phyloP scores from a whole-genome alignment of 768 basidiomycete genomes.

The Termitomyces bulborhizus region DNA sequence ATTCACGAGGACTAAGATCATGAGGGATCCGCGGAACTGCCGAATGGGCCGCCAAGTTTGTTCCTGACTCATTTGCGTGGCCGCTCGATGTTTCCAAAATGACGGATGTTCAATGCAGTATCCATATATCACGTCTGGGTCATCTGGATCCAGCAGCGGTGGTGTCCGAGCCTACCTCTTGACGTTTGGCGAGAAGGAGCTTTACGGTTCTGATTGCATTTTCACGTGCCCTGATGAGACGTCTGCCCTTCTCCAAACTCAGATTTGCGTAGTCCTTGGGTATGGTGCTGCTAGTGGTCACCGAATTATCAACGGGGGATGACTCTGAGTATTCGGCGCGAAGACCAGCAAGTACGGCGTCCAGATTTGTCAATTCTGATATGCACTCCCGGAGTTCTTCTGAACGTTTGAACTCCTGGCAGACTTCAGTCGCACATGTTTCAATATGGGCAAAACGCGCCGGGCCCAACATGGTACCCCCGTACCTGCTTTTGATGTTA shows the following conservation, averaged over 20 bases:
- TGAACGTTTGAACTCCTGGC: constrained; percentile 54
- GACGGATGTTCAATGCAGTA: not conserved
- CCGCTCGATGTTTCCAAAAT: not conserved
- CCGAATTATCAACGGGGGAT: constrained; percentile 13
- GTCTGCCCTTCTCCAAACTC: constrained; percentile 59
- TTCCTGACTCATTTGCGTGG: not conserved
- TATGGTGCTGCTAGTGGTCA: constrained; percentile 13
- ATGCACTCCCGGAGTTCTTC: constrained; percentile 66
- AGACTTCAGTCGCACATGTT: constrained; percentile 69
- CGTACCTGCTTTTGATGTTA: constrained; percentile 46
- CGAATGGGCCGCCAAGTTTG: not conserved
- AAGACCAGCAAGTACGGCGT: constrained; percentile 52
- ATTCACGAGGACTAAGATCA: not conserved
- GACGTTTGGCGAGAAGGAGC: constrained; percentile 39
- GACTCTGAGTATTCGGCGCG: constrained; percentile 37
- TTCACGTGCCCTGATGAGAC: constrained; percentile 66
- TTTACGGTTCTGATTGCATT: constrained; percentile 61
- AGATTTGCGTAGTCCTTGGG: constrained; percentile 42
- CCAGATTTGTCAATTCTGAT: constrained; percentile 49
- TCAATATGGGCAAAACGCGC: constrained; percentile 74
- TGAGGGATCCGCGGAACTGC: too few species aligned
- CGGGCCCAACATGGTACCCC: constrained; percentile 76
- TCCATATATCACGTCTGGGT: not conserved
- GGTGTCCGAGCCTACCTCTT: not conserved
- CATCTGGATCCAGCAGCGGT: not conserved